Conservation (phyloP, 768 basidiomycete genomes). For the Hypholoma sublateritium region DNA sequence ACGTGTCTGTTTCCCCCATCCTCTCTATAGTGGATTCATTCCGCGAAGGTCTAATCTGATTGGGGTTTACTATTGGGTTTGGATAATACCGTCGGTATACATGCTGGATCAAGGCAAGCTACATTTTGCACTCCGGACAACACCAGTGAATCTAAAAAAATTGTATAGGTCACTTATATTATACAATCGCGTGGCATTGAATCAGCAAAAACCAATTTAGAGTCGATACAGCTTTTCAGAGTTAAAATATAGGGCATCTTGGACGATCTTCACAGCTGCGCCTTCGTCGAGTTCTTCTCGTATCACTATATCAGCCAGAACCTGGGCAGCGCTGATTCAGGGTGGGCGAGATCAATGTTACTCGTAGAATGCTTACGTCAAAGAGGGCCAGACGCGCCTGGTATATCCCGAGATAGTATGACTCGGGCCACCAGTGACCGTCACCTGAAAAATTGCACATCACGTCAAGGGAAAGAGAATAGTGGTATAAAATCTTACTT, state of each 20-base stretch:
- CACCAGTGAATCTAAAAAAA: too few species aligned
- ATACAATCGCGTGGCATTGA: neutral
- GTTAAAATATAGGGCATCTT: constrained; percentile 64
- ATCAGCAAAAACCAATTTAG: constrained; percentile 13
- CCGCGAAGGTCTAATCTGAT: too few species aligned
- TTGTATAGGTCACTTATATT: too few species aligned
- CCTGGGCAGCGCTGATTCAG: constrained; percentile 34
- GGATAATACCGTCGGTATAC: too few species aligned
- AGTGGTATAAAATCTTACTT: constrained; percentile 40
- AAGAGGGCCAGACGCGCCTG: constrained; percentile 67
- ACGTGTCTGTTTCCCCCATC: too few species aligned
- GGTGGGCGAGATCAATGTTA: neutral
- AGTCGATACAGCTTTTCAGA: constrained; percentile 65
- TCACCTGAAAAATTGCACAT: constrained; percentile 41
- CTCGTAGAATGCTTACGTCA: constrained; percentile 37
- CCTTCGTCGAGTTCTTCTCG: constrained; percentile 50
- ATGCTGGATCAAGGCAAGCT: too few species aligned
- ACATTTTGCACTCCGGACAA: too few species aligned
- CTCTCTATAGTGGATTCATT: too few species aligned
- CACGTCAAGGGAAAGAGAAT: neutral
- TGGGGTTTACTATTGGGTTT: too few species aligned
- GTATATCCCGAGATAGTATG: constrained; percentile 63
- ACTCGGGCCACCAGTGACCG: constrained; percentile 77
- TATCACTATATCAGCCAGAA: constrained; percentile 51
- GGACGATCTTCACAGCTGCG: constrained; percentile 53